Evolutionary conservation across 1,139 yeast genomes (phyloP), one percentile per base, ranked within the genome.

Genomic region (Pneumocystis jirovecii): DNA sequence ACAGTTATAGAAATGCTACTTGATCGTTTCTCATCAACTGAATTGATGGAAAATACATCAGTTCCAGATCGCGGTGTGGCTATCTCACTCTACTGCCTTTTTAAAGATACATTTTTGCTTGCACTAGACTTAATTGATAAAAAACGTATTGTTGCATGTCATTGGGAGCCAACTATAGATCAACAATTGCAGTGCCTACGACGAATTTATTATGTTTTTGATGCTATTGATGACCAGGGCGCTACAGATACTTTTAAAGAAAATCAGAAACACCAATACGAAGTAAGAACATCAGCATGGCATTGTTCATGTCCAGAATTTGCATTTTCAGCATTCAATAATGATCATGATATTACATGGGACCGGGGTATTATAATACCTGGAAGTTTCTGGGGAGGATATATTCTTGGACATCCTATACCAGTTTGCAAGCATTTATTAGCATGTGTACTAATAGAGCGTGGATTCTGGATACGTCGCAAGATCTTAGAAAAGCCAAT

Each of bases 261-360:
- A 2, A 40, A 15, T 40, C 44, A 40, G 6, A 40, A 40, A 6
- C 44, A 40, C 7, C 44, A 12, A 21, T 40, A 61, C 39, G 67
- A 65, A 39, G 60, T 65, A 7, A 61, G 67, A 12, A 62, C 62
- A 31, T 37, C 50, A 8, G 66, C 50, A 17, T 61, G 67, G 64
- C 45, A 64, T 50, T 65, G 67, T 50, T 56, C 67, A 10, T 65
- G 67, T 19, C 56, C 64, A 25, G 65, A 64, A 25, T 65, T 65
- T 15, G 60, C 44, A 12, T 44, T 64, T 29, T 40, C 25, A 5
- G 40, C 66, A 62, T 34, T 44, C 17, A 39, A 31, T 25, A 15
- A 29, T 17, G 40, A 42, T 29, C 12, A 29, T 25, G 7, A 42
- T 40, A 4, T 37, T 12, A 19, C 25, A 19, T 29, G 60, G 39